Percentiles rank a stretch among this genome's conserved stretches.
These are phyloP conservation scores for Alternaria burnsii DNA, from an alignment of 2,329 filamentous ascomycete genomes.

Conservation along the genomic window DNA sequence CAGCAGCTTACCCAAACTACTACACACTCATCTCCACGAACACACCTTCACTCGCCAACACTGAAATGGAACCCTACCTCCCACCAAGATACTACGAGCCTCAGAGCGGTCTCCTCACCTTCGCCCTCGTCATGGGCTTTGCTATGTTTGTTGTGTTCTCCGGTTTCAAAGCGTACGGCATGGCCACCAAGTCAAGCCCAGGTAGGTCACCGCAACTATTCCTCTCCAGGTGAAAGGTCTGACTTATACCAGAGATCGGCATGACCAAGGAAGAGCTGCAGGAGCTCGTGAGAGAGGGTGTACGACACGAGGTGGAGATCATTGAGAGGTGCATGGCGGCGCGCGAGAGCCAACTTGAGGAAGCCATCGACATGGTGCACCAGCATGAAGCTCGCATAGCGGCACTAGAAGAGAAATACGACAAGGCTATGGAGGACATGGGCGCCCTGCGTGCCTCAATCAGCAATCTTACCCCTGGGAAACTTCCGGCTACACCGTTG, in stretches of 20 bases:
- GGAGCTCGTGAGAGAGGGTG: neutral
- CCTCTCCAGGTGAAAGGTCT: neutral
- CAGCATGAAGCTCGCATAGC: conserved; percentile 1
- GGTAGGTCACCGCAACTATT: neutral
- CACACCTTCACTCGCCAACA: neutral
- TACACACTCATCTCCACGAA: neutral
- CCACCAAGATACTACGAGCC: conserved; percentile 1
- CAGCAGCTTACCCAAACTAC: neutral
- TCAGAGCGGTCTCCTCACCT: neutral
- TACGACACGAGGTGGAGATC: neutral
- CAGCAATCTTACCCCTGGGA: neutral
- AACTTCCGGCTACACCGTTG: neutral
- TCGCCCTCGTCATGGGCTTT: neutral
- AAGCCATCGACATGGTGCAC: conserved; percentile 1
- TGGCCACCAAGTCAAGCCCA: neutral
- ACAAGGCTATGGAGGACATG: conserved; percentile 3
- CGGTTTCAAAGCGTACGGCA: neutral
- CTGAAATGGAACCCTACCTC: conserved; percentile 4
- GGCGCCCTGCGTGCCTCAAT: conserved; percentile 2
- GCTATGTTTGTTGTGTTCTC: neutral
- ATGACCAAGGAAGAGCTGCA: neutral
- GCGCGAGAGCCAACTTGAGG: neutral
- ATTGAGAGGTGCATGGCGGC: neutral
- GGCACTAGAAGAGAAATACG: neutral
- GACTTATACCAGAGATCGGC: neutral